A percentile compares a stretch with the other conserved stretches of the same genome.
Evolutionary conservation across 2,329 filamentous ascomycete species (phyloP).

Genomic region (Lasiodiplodia citricola): DNA sequence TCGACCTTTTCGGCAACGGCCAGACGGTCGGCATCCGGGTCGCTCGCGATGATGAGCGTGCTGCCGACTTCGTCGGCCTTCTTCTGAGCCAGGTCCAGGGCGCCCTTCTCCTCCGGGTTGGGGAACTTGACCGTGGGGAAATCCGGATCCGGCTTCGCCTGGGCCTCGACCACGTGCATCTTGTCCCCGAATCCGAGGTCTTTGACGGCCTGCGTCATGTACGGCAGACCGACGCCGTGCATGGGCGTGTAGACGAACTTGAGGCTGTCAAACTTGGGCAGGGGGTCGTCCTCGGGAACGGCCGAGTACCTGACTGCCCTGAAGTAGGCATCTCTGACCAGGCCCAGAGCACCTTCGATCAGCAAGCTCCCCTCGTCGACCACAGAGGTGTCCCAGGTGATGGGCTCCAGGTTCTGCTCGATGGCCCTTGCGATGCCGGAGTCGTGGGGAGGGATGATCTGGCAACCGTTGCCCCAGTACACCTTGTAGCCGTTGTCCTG

Average conservation of each 20-base stretch:
- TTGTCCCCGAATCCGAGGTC: slow-evolving; percentile 48
- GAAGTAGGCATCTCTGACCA: slow-evolving; percentile 52
- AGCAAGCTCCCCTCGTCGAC: slow-evolving; percentile 47
- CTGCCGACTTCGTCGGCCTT: slow-evolving; percentile 56
- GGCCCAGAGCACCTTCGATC: slow-evolving; percentile 49
- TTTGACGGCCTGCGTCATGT: slow-evolving; percentile 51
- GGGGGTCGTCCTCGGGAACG: slow-evolving; percentile 37
- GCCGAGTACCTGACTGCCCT: slow-evolving; percentile 49
- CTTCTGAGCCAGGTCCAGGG: slow-evolving; percentile 63
- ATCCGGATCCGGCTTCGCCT: slow-evolving; percentile 65
- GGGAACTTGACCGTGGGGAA: slow-evolving; percentile 70
- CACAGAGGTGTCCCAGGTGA: slow-evolving; percentile 52
- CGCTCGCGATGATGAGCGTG: slow-evolving; percentile 64
- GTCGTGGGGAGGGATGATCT: slow-evolving; percentile 69
- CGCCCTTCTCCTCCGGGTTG: slow-evolving; percentile 69
- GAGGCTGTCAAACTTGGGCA: slow-evolving; percentile 32
- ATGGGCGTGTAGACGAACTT: slow-evolving; percentile 62
- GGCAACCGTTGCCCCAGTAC: slow-evolving; percentile 68
- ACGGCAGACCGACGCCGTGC: slow-evolving; percentile 60
- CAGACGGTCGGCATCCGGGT: slow-evolving; percentile 70
- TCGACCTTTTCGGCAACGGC: slow-evolving; percentile 64
- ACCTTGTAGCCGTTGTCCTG: slow-evolving; percentile 72
- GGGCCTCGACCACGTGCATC: slow-evolving; percentile 56
- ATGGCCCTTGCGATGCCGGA: slow-evolving; percentile 63
- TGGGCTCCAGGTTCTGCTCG: slow-evolving; percentile 59